Conservation (phyloP, 2,329 filamentous ascomycete species). For the Fusarium austroafricanum region DNA sequence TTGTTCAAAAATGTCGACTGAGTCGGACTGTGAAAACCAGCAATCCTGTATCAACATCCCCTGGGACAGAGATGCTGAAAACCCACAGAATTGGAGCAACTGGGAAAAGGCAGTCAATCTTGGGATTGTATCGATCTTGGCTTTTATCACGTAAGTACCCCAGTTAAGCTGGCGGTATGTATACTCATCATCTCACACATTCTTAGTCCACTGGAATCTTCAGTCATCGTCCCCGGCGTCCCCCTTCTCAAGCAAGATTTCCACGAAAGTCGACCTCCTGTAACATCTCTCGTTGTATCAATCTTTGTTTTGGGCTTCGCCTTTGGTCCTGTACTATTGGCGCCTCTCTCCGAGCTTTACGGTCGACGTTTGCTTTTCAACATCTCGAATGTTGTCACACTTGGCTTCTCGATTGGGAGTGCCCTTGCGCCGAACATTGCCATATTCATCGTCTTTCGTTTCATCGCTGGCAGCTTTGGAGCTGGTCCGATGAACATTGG, state of each 20-base stretch:
- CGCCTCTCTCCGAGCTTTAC: slow-evolving; percentile 12
- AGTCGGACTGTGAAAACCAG: slow-evolving; percentile 3
- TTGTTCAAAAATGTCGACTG: not conserved
- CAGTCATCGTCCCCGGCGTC: slow-evolving; percentile 17
- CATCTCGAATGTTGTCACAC: not conserved
- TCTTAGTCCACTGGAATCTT: slow-evolving; percentile 1
- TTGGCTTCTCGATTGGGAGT: slow-evolving; percentile 10
- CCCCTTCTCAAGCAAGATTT: slow-evolving; percentile 16
- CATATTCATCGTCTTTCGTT: slow-evolving; percentile 11
- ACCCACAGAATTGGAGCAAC: slow-evolving; percentile 15
- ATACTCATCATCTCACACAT: not conserved
- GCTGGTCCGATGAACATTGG: slow-evolving; percentile 21
- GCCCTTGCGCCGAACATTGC: slow-evolving; percentile 1
- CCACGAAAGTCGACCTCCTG: slow-evolving; percentile 15
- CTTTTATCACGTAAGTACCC: slow-evolving; percentile 7
- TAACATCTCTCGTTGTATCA: slow-evolving; percentile 19
- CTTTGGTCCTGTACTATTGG: slow-evolving; percentile 11
- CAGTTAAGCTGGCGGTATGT: no score
- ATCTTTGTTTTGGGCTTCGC: slow-evolving; percentile 22
- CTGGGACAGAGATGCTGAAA: slow-evolving; percentile 4
- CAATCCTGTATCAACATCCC: not conserved
- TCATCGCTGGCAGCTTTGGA: slow-evolving; percentile 11
- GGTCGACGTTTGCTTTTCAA: slow-evolving; percentile 21
- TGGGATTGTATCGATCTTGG: slow-evolving; percentile 1
- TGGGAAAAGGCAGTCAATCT: slow-evolving; percentile 2